Base-by-base conservation (phyloP, 345 rosid species). In the Excoecaria cochinchinensis region DNA sequence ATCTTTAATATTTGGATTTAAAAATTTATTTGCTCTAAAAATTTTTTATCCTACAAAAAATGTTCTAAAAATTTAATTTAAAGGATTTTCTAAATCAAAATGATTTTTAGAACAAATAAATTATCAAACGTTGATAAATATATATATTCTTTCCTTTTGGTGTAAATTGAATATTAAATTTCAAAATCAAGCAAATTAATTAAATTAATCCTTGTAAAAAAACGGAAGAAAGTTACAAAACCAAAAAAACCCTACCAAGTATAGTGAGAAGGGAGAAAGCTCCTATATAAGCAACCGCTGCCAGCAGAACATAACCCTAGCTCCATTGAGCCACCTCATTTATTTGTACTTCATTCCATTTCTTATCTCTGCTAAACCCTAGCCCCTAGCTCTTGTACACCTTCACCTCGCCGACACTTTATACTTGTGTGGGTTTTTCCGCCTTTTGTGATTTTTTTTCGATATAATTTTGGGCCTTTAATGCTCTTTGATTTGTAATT, bases 291-390 rank as follows among this genome's bases (percentile, higher is more conserved):
- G 46, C 16, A 52, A 38, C 4, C 63, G 70, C 52, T 13, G 63
- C 59, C 44, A 5, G 12, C 44, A 6, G 11, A 56, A 22, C 13
- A 22, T 16, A 75, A 75, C 78, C 78, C 78, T 75, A 75, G 78
- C 25, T 67, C 50, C 58, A 46, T n/a, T 51, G 36, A 74, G 61
- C 72, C 72, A 56, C 78, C 58, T 66, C 78, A 74, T 42, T 9
- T 17, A 19, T 50, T 19, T 46, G 19, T 42, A 19, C 42, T 15
- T 22, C 10, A 3, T 21, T 47, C 16, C 31, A 21, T 14, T 42
- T 24, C 57, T 47, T 72, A 21, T 59, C 53, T 40, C 38, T 3
- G 48, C 48, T 16, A 55, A 75, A 67, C 39, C 78, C 57, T 69
- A 69, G 40, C 53, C 42, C 17, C 21, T 55, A 21, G 15, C 51